Percentiles rank a stretch among this genome's conserved stretches.
phyloP scores from a whole-genome alignment of 768 basidiomycete genomes.

The Cystobasidium ongulense region DNA sequence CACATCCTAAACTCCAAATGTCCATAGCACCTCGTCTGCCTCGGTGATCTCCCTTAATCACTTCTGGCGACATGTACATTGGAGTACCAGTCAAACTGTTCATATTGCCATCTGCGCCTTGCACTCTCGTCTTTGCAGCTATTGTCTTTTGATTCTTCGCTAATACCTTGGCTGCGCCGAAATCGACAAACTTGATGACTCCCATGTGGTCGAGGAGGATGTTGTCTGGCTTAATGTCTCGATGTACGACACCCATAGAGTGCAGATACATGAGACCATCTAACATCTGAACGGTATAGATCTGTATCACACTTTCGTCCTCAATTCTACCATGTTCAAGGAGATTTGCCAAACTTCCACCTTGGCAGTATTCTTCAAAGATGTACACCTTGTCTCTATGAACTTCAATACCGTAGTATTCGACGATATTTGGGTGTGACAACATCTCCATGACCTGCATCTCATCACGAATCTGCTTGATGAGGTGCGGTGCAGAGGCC shows the following conservation, averaged over 20 bases:
- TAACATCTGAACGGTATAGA: slow-evolving; percentile 95
- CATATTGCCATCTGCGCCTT: slow-evolving; percentile 44
- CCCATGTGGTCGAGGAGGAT: slow-evolving; percentile 82
- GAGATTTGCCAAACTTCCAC: slow-evolving; percentile 78
- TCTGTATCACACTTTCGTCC: slow-evolving; percentile 87
- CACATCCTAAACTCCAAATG: slow-evolving; percentile 91
- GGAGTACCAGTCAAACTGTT: slow-evolving; percentile 90
- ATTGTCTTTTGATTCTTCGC: slow-evolving; percentile 78
- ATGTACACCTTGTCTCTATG: slow-evolving; percentile 98
- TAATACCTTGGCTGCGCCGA: slow-evolving; percentile 92
- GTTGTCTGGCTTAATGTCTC: slow-evolving; percentile 98
- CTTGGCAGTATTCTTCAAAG: slow-evolving; percentile 96
- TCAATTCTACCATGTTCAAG: slow-evolving; percentile 91
- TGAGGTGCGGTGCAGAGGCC: slow-evolving; percentile 74
- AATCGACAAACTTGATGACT: slow-evolving; percentile 93
- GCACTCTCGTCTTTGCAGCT: slow-evolving; percentile 43
- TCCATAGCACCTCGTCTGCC: slow-evolving; percentile 94
- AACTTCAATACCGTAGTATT: slow-evolving; percentile 98
- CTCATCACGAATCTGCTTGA: slow-evolving; percentile 89
- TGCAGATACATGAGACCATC: slow-evolving; percentile 91
- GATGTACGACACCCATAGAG: slow-evolving; percentile 80
- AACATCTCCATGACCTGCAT: slow-evolving; percentile 96
- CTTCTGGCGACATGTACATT: slow-evolving; percentile 99
- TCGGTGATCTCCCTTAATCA: slow-evolving; percentile 84
- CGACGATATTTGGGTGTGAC: slow-evolving; percentile 93